Conservation (phyloP, 2,329 filamentous ascomycete species). For the Venturia nashicola region DNA sequence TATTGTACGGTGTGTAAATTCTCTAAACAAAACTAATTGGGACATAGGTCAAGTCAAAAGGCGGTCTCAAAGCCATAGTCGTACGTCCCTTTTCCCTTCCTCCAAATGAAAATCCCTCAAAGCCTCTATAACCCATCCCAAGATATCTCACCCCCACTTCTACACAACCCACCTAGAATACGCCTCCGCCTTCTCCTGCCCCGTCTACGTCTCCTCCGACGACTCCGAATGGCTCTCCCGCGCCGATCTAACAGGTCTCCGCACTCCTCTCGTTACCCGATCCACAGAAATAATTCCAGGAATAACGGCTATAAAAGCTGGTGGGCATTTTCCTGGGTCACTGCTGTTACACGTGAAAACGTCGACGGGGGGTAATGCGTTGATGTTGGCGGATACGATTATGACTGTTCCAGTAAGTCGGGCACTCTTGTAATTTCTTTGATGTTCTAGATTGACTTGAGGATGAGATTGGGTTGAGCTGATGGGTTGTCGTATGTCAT, state of each 20-base stretch:
- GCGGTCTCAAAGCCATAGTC: conserved; percentile 57
- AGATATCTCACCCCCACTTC: conserved; percentile 69
- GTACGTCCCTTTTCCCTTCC: too few relatives aligned
- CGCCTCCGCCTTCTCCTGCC: conserved; percentile 55
- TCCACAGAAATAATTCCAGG: conserved; percentile 27
- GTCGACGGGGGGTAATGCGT: conserved; percentile 18
- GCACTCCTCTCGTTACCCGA: conserved; percentile 15
- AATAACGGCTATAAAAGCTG: conserved; percentile 53
- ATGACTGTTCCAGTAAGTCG: conserved; percentile 50
- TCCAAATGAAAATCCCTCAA: too few relatives aligned
- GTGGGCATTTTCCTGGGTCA: conserved; percentile 71
- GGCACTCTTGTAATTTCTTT: background rate
- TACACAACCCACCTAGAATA: conserved; percentile 67
- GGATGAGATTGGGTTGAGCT: background rate
- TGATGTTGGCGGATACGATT: conserved; percentile 71
- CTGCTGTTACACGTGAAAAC: conserved; percentile 50
- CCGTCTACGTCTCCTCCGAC: conserved; percentile 54
- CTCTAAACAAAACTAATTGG: conserved; percentile 11
- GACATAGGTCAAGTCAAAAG: conserved; percentile 40
- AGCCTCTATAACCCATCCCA: too few relatives aligned
- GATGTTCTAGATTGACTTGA: too few relatives aligned
- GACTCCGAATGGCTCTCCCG: conserved; percentile 54
- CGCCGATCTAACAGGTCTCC: conserved; percentile 29
- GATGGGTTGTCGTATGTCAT: background rate
- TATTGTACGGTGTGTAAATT: conserved; percentile 10